These are phyloP conservation scores for Adansonia grandidieri DNA, from an alignment of 441 rosid species.

Conservation along the genomic window DNA sequence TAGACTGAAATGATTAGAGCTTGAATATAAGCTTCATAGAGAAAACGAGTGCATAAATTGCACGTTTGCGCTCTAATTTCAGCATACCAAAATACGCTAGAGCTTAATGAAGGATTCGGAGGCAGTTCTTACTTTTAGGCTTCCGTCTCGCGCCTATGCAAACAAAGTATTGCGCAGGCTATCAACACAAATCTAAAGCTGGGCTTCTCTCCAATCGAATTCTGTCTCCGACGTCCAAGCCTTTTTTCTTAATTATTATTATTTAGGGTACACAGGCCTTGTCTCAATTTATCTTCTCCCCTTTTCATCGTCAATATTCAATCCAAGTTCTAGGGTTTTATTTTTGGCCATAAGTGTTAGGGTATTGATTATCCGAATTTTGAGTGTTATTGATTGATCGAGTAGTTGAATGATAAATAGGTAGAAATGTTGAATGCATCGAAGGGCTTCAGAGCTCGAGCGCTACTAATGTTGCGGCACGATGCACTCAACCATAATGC, in stretches of 20 bases:
- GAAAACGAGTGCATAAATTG: too few relatives aligned
- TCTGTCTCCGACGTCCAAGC: not conserved
- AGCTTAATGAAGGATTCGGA: too few relatives aligned
- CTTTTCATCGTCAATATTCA: not conserved
- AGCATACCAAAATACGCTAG: too few relatives aligned
- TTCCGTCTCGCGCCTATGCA: not conserved
- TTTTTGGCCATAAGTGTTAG: not conserved
- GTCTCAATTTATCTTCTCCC: not conserved
- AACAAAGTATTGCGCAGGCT: not conserved
- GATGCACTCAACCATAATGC: conserved; percentile 16
- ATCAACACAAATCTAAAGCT: not conserved
- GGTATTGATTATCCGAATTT: not conserved
- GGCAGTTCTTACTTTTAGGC: not conserved
- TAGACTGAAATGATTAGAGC: too few relatives aligned
- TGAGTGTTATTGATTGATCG: conserved; percentile 12
- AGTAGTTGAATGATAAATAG: not conserved
- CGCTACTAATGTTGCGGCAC: conserved; percentile 20
- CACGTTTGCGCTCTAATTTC: too few relatives aligned
- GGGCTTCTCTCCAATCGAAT: not conserved
- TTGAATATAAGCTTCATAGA: too few relatives aligned
- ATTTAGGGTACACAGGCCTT: too few relatives aligned
- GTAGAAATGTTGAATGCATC: conserved; percentile 28
- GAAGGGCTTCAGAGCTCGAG: conserved; percentile 32
- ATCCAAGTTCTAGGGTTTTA: not conserved
- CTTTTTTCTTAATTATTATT: not conserved